Evolutionary conservation across 805 yeast genomes (phyloP).

Genomic region (Ascoidea asiatica): DNA sequence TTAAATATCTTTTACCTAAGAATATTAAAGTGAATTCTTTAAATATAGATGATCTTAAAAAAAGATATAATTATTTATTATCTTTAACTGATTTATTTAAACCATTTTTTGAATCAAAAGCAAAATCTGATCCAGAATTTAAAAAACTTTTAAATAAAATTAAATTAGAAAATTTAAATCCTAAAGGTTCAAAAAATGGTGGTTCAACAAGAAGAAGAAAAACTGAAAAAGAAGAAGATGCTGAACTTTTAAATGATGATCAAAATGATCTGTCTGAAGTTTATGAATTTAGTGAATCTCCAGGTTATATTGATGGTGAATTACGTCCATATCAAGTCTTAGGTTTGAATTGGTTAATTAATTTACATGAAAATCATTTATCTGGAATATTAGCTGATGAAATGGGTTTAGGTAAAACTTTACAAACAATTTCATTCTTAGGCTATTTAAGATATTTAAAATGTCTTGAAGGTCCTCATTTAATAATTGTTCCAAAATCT

Average conservation of each 20-base stretch:
- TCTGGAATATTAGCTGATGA: slow-evolving; percentile 96
- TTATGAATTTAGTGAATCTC: slow-evolving; percentile 76
- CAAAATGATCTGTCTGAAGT: slow-evolving; percentile 38
- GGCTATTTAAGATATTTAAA: slow-evolving; percentile 76
- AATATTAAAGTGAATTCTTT: slow-evolving; percentile 8
- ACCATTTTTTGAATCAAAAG: slow-evolving; percentile 72
- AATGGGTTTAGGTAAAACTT: slow-evolving; percentile 95
- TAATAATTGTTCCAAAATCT: slow-evolving; percentile 89
- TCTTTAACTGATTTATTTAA: slow-evolving; percentile 79
- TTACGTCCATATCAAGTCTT: slow-evolving; percentile 88
- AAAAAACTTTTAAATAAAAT: slow-evolving; percentile 43
- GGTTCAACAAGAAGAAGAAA: slow-evolving; percentile 50
- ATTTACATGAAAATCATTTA: slow-evolving; percentile 73
- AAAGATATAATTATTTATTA: slow-evolving; percentile 66
- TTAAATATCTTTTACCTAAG: neutral
- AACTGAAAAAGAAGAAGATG: slow-evolving; percentile 93
- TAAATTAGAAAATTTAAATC: slow-evolving; percentile 34
- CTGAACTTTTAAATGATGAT: slow-evolving; percentile 76
- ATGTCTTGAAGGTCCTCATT: slow-evolving; percentile 77
- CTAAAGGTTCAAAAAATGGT: slow-evolving; percentile 14
- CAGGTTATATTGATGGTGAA: slow-evolving; percentile 59
- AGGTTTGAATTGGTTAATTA: slow-evolving; percentile 90
- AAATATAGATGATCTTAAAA: slow-evolving; percentile 55
- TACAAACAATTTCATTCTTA: slow-evolving; percentile 85
- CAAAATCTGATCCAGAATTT: slow-evolving; percentile 65